Evolutionary conservation across 768 basidiomycete genomes (phyloP).

Genomic region (Phanerochaete sordida): DNA sequence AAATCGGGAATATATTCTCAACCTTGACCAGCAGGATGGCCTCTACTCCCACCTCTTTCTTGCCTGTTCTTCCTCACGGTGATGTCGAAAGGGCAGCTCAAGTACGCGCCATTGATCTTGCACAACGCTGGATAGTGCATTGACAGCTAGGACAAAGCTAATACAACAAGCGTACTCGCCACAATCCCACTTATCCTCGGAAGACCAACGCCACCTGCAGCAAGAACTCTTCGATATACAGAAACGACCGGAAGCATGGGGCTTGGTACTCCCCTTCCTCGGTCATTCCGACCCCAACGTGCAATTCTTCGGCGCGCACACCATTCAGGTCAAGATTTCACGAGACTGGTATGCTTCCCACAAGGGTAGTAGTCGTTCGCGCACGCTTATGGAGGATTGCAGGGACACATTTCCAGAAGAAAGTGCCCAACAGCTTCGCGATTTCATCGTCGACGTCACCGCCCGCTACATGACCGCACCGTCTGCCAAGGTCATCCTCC

Average conservation of each 20-base stretch:
- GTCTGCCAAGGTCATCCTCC: constrained; percentile 66
- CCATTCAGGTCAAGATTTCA: constrained; percentile 89
- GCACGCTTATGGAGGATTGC: background rate
- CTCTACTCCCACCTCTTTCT: constrained; percentile 6
- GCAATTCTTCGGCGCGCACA: constrained; percentile 94
- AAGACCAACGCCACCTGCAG: constrained; percentile 60
- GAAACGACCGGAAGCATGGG: constrained; percentile 79
- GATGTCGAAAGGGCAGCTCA: constrained; percentile 20
- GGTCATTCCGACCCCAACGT: constrained; percentile 74
- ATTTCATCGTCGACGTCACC: constrained; percentile 68
- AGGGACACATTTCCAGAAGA: constrained; percentile 9
- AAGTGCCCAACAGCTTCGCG: constrained; percentile 39
- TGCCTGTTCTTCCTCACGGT: constrained; percentile 12
- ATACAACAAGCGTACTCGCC: constrained; percentile 68
- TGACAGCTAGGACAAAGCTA: constrained; percentile 36
- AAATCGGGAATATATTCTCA: background rate
- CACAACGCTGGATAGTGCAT: background rate
- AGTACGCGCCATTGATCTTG: constrained; percentile 12
- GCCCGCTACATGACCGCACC: constrained; percentile 58
- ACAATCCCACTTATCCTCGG: constrained; percentile 44
- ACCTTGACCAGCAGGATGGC: background rate
- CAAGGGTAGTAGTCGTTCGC: background rate
- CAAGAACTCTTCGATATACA: constrained; percentile 75
- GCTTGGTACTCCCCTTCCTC: constrained; percentile 73
- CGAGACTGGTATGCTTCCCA: constrained; percentile 71